phyloP scores from a whole-genome alignment of 1,284 basidiomycete genomes.

The Ustilago trichophora region DNA sequence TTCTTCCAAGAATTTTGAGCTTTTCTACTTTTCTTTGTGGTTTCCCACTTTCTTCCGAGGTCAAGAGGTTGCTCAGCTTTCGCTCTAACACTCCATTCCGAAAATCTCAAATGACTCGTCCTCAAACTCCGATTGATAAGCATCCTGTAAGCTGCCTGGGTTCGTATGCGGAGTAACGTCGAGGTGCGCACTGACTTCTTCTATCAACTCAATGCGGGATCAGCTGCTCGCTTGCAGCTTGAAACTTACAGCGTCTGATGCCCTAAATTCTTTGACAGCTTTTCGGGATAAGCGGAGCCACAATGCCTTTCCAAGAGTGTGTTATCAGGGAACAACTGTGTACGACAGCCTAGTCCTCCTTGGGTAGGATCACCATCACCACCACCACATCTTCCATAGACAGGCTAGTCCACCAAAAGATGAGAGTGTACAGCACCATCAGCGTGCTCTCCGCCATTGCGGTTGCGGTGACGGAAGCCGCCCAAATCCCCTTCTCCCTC shows the following conservation, averaged over 20 bases:
- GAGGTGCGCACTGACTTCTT: not conserved
- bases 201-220: not conserved
- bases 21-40: not conserved
- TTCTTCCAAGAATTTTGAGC: not conserved
- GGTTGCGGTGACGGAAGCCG: conserved; percentile 14
- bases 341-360: no score
- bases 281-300: conserved; percentile 25
- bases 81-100: no score
- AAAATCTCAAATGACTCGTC: no score
- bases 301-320: no score
- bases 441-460: conserved; percentile 14
- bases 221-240: not conserved
- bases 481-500: conserved; percentile 41
- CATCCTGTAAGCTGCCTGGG: no score
- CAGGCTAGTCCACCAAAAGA: conserved; percentile 1
- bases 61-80: no score
- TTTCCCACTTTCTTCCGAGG: no score
- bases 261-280: not conserved
- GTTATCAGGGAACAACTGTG: no score
- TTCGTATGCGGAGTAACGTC: not conserved
- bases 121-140: no score
- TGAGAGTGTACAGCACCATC: conserved; percentile 10
- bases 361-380: no score
- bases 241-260: not conserved
- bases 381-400: not conserved